A percentile compares a stretch with the other conserved stretches of the same genome.
These are phyloP conservation scores for Rubus parviflorus DNA, from an alignment of 306 rosid genomes.

Conservation along the genomic window DNA sequence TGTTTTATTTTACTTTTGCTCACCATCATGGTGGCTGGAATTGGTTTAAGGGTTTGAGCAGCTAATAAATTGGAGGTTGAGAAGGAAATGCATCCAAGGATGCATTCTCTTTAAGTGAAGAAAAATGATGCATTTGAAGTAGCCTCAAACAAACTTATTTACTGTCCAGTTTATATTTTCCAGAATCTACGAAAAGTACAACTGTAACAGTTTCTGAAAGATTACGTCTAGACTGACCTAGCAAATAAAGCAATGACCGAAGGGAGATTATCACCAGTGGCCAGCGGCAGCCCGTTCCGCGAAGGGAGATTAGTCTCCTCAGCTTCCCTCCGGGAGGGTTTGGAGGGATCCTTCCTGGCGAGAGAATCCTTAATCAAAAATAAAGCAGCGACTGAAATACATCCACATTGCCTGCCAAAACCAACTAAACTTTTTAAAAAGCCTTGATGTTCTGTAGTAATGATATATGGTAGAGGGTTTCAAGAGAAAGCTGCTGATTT, in stretches of 20 bases:
- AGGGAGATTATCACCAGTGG: too few species aligned
- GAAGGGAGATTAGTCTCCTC: too few species aligned
- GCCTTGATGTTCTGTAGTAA: too few species aligned
- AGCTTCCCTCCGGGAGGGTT: too few species aligned
- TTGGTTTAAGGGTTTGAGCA: not conserved
- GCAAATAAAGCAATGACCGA: too few species aligned
- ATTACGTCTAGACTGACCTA: not conserved
- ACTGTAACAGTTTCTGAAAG: not conserved
- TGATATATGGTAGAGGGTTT: too few species aligned
- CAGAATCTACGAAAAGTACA: not conserved
- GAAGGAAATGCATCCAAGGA: too few species aligned
- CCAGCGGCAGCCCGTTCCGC: too few species aligned
- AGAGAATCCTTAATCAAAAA: too few species aligned
- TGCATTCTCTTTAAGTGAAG: not conserved
- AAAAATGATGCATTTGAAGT: not conserved
- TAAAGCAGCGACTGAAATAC: not conserved
- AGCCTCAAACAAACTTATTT: not conserved
- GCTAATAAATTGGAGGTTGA: not conserved
- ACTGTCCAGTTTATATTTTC: not conserved
- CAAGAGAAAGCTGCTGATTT: too few species aligned
- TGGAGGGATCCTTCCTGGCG: too few species aligned
- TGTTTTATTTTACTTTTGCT: not conserved
- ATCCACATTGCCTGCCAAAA: not conserved
- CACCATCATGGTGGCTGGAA: not conserved
- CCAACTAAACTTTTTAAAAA: too few species aligned